These are phyloP conservation scores for Ophiocordyceps camponoti-rufipedis DNA, from an alignment of 2,329 filamentous ascomycete species.

Conservation along the genomic window DNA sequence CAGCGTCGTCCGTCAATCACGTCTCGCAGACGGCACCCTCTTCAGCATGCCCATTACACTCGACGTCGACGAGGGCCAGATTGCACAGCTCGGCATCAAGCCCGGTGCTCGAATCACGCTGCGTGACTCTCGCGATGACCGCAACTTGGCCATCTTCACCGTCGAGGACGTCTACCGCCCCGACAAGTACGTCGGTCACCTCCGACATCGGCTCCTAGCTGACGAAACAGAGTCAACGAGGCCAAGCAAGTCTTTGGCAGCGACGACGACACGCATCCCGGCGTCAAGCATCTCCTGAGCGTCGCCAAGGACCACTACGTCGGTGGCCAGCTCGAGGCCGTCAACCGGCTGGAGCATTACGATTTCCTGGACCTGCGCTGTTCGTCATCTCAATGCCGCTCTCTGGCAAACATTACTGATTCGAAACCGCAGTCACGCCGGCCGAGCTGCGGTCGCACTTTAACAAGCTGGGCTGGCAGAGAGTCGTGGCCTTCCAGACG, in stretches of 20 bases:
- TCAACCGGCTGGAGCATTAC: slow-evolving; percentile 94
- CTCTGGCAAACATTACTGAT: slow-evolving; percentile 3
- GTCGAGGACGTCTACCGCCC: slow-evolving; percentile 91
- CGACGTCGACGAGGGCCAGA: slow-evolving; percentile 58
- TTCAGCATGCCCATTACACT: slow-evolving; percentile 97
- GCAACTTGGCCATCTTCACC: slow-evolving; percentile 87
- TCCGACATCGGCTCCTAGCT: background rate
- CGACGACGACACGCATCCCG: slow-evolving; percentile 76
- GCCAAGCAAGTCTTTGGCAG: slow-evolving; percentile 89
- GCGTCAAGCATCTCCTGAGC: slow-evolving; percentile 74
- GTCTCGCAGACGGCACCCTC: slow-evolving; percentile 72
- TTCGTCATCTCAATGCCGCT: slow-evolving; percentile 23
- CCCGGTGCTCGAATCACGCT: slow-evolving; percentile 68
- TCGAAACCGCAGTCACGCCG: slow-evolving; percentile 49
- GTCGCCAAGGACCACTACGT: slow-evolving; percentile 78
- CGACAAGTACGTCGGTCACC: slow-evolving; percentile 55
- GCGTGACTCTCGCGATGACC: slow-evolving; percentile 89
- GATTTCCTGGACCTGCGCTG: slow-evolving; percentile 95
- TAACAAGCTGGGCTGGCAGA: slow-evolving; percentile 97
- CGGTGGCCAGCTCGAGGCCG: slow-evolving; percentile 87
- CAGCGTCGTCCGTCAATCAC: slow-evolving; percentile 76
- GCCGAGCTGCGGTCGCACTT: slow-evolving; percentile 92
- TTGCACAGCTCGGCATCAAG: slow-evolving; percentile 61
- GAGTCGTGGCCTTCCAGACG: slow-evolving; percentile 97
- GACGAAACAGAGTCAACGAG: slow-evolving; percentile 50